Percentiles rank a stretch among this genome's conserved stretches.
phyloP scores from a whole-genome alignment of 139 green algal genomes.

The Raphidocelis subcapitata region DNA sequence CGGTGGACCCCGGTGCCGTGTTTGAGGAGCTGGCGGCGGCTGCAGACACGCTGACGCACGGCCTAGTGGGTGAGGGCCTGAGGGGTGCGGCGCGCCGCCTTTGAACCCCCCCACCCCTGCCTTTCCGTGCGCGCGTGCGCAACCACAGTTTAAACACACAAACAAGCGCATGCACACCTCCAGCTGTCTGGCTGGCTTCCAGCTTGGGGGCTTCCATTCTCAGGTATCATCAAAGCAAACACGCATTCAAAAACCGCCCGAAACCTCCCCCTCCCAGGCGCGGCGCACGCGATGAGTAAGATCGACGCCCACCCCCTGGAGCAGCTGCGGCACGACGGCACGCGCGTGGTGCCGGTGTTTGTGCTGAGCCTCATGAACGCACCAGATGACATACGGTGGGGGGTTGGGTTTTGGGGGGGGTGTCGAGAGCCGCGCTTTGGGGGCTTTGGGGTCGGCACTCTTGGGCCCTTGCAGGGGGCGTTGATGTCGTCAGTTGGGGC shows the following conservation, averaged over 20 bases:
- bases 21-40: slow-evolving; percentile 26
- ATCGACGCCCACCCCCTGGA: slow-evolving; percentile 16
- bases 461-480: slow-evolving; percentile 3
- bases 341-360: slow-evolving; percentile 40
- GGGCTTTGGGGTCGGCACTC: background rate
- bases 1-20: slow-evolving; percentile 18
- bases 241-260: too few relatives aligned
- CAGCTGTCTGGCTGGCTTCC: too few relatives aligned
- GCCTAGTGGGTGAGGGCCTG: slow-evolving; percentile 18
- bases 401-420: background rate
- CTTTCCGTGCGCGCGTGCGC: too few relatives aligned
- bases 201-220: too few relatives aligned
- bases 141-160: too few relatives aligned
- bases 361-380: slow-evolving; percentile 33
- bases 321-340: slow-evolving; percentile 26
- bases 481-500: too few relatives aligned
- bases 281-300: slow-evolving; percentile 19
- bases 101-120: too few relatives aligned
- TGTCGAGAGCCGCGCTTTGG: background rate
- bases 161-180: too few relatives aligned
- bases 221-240: too few relatives aligned
- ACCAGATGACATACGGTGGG: slow-evolving; percentile 14
- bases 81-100: background rate
- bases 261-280: background rate
- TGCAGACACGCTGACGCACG: slow-evolving; percentile 32